Evolutionary conservation across 2,329 filamentous ascomycete genomes (phyloP), one percentile per base, ranked within the genome.

Genomic region (Colletotrichum destructivum): DNA sequence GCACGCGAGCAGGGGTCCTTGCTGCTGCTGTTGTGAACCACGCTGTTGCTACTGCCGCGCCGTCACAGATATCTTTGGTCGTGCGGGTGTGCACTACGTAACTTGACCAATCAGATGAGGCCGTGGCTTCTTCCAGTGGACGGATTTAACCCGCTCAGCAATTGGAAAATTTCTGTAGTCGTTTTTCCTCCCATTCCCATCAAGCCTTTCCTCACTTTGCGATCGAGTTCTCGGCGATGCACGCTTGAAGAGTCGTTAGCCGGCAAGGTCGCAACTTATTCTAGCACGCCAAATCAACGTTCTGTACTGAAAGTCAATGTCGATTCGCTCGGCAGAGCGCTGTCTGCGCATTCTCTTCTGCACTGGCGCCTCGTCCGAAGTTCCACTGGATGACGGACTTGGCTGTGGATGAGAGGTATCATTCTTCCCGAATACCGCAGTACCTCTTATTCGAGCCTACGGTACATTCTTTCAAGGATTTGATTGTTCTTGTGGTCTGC

Each of bases 1-100:
- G 55, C 72, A 69, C 54, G 62, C 56, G 51, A 63, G 60, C 67
- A 64, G 56, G 66, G 59, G 55, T 66, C 44, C 31, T 61, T 64
- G 55, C 47, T 70, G 62, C 55, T 38, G 15, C 26, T 49, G 23
- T 12, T n/a, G 26, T 13, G 12, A 42, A 31, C 54, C 35, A 23
- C 35, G n/a, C 35, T 47, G 38, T n/a, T 60, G 62, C 59, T 61
- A 18, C 54, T 56, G 55, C 54, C 44, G 44, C 64, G 69, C 65
- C 62, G 66, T 60, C 54, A 62, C 62, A 54, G 56, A 62, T 54
- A 26, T 31, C 60, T 56, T 47, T 47, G 26, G 51, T 40, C 26
- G 40, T 26, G 55, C 49, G 26, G 44, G 54, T 21, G 40, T 21
- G 44, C 26, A 16, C 23, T 42, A 47, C 23, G 44, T 44, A 35